Evolutionary conservation across 257 asterid genomes (phyloP).

Genomic region (Lycium barbarum): DNA sequence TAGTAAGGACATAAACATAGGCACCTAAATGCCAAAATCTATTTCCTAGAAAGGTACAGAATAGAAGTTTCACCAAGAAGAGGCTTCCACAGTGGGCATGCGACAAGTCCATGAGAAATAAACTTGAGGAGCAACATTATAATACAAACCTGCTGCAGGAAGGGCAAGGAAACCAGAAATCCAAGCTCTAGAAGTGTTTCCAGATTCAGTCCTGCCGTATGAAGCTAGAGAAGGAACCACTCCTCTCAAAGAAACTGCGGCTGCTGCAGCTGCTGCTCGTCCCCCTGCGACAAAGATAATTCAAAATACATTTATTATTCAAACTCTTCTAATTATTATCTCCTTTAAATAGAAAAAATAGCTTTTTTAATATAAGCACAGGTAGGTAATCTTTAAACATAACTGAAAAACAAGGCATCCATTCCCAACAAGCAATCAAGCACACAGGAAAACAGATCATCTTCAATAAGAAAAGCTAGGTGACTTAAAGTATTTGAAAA

Average conservation of each 20-base stretch:
- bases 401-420: not conserved
- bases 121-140: conserved; percentile 1
- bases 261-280: conserved; percentile 78
- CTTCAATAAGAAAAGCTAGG: not conserved
- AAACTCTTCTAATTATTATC: not conserved
- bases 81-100: not conserved
- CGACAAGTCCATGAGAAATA: conserved; percentile 29
- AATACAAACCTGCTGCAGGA: conserved; percentile 87
- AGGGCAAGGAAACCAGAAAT: conserved; percentile 75
- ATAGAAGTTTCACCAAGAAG: not conserved
- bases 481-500: not conserved
- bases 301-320: conserved; percentile 5
- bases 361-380: not conserved
- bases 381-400: not conserved
- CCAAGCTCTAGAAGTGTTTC: conserved; percentile 71
- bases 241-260: conserved; percentile 73
- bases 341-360: not conserved
- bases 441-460: not conserved
- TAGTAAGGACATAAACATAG: not conserved
- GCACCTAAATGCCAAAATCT: not conserved
- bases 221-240: conserved; percentile 65
- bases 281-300: conserved; percentile 57
- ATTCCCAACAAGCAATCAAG: not conserved
- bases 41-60: not conserved
- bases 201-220: conserved; percentile 62